Percentiles rank a stretch among this genome's conserved stretches.
Evolutionary conservation across 148 eudicot genomes (phyloP).

Genomic region (Drosera capensis): DNA sequence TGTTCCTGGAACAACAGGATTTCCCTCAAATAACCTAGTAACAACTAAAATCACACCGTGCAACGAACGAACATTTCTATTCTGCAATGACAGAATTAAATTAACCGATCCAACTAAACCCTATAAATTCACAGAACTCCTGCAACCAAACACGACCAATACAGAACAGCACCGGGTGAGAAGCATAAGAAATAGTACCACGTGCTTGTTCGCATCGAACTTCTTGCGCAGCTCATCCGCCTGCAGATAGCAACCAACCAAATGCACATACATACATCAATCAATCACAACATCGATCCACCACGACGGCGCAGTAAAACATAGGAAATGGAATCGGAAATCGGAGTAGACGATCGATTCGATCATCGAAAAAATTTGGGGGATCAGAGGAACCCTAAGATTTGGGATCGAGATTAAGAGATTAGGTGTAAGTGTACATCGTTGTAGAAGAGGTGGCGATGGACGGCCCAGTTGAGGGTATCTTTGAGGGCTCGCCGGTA

Average conservation of each 20-base stretch:
- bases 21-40: too few species aligned
- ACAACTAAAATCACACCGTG: too few species aligned
- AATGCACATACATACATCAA: neutral
- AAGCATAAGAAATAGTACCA: slow-evolving; percentile 22
- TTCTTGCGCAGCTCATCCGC: slow-evolving; percentile 75
- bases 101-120: too few species aligned
- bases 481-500: slow-evolving; percentile 73
- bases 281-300: neutral
- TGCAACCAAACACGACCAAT: neutral
- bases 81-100: too few species aligned
- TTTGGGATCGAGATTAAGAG: too few species aligned
- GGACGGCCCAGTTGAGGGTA: slow-evolving; percentile 97
- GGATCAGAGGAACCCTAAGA: neutral
- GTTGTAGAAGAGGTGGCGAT: slow-evolving; percentile 84
- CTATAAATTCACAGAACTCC: too few species aligned
- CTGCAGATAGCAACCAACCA: too few species aligned
- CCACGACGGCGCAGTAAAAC: too few species aligned
- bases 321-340: too few species aligned
- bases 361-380: neutral
- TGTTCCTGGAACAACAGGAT: too few species aligned
- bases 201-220: slow-evolving; percentile 66
- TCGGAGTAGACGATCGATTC: too few species aligned
- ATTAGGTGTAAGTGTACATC: slow-evolving; percentile 36
- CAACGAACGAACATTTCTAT: too few species aligned
- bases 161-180: neutral